A percentile compares a stretch with the other conserved stretches of the same genome.
These are phyloP conservation scores for Chenopodium berlandieri DNA, from an alignment of 148 eudicot genomes.

Conservation along the genomic window DNA sequence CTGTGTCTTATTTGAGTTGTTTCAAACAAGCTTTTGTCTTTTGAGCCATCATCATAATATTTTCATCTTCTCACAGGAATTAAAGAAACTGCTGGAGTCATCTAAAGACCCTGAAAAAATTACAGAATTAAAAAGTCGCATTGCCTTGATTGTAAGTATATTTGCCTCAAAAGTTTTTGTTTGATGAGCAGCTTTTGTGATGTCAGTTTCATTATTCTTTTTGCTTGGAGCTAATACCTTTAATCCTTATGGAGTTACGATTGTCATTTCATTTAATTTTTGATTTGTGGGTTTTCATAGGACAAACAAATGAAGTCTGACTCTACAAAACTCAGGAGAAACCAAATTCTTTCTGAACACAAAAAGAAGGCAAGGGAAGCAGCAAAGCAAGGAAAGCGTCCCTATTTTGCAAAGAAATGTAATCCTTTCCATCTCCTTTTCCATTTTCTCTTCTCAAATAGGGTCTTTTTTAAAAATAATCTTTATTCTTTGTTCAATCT, in stretches of 20 bases:
- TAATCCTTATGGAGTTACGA: background rate
- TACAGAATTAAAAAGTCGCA: constrained; percentile 44
- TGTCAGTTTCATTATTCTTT: background rate
- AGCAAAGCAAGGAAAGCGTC: constrained; percentile 84
- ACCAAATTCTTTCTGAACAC: constrained; percentile 71
- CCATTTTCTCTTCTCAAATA: background rate
- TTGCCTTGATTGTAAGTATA: constrained; percentile 66
- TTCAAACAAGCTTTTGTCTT: background rate
- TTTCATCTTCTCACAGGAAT: constrained; percentile 39
- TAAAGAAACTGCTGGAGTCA: constrained; percentile 58
- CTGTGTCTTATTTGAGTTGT: constrained; percentile 8
- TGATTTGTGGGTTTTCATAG: constrained; percentile 34
- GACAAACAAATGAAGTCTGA: constrained; percentile 71
- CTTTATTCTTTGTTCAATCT: no score
- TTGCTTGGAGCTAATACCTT: background rate
- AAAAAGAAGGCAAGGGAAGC: constrained; percentile 91
- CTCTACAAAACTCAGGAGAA: constrained; percentile 47
- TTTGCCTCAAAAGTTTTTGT: background rate
- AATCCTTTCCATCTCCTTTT: constrained; percentile 21
- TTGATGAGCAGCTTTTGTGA: background rate
- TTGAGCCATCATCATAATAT: constrained; percentile 13
- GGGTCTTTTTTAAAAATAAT: no score
- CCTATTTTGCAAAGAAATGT: constrained; percentile 88
- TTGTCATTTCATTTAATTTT: constrained; percentile 14
- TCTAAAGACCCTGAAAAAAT: constrained; percentile 53